A percentile compares a stretch with the other conserved stretches of the same genome.
Conservation (phyloP, 257 asterid genomes). For the Ajuga chamaepitys region DNA sequence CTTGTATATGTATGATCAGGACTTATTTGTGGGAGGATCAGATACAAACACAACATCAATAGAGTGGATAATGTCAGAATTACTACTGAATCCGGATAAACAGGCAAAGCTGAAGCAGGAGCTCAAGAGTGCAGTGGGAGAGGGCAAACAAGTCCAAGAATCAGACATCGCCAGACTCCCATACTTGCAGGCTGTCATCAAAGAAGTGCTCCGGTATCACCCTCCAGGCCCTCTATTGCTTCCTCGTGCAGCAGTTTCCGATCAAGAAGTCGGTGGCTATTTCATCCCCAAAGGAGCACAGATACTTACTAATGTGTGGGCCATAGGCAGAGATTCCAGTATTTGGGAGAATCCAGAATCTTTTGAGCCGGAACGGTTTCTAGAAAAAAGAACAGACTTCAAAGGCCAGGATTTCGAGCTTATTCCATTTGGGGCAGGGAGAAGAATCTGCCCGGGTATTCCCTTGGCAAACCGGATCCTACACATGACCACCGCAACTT, state of each 20-base stretch:
- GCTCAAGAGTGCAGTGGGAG: slow-evolving; percentile 6
- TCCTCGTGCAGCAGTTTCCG: neutral
- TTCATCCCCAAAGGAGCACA: slow-evolving; percentile 20
- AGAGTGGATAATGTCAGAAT: slow-evolving; percentile 32
- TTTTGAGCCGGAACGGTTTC: slow-evolving; percentile 12
- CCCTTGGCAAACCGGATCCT: slow-evolving; percentile 17
- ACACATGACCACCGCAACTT: slow-evolving; percentile 15
- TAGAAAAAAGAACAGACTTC: neutral
- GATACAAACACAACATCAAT: neutral
- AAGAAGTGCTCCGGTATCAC: slow-evolving; percentile 19
- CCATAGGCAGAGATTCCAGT: slow-evolving; percentile 22
- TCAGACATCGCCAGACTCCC: slow-evolving; percentile 19
- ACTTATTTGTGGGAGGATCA: neutral
- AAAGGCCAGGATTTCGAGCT: slow-evolving; percentile 12
- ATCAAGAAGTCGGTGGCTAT: slow-evolving; percentile 11
- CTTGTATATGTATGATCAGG: neutral
- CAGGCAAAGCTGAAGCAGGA: slow-evolving; percentile 13
- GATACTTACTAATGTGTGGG: slow-evolving; percentile 26
- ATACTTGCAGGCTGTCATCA: slow-evolving; percentile 24
- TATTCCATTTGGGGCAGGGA: slow-evolving; percentile 2
- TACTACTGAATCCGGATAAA: slow-evolving; percentile 14
- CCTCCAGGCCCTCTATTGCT: slow-evolving; percentile 22
- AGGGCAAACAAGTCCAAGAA: slow-evolving; percentile 3
- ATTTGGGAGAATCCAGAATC: slow-evolving; percentile 20
- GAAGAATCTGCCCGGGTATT: slow-evolving; percentile 19